Percentiles rank a stretch among this genome's conserved stretches.
Evolutionary conservation across 768 basidiomycete genomes (phyloP).

Genomic region (Tylopilus cervinicoccineus): DNA sequence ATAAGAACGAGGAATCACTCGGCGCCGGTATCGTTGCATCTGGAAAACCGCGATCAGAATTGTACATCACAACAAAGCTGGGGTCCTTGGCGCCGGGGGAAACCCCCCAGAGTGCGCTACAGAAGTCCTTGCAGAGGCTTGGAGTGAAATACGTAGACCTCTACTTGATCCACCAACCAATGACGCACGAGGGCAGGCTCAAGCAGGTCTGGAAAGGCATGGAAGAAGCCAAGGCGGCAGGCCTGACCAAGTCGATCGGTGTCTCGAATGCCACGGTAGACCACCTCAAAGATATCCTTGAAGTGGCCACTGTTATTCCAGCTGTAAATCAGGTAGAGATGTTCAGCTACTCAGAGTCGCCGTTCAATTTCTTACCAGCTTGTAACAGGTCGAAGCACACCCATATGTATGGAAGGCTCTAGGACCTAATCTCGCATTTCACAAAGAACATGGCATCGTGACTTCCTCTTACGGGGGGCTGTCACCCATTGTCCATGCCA

Average conservation of each 20-base stretch:
- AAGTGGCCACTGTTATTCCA: slow-evolving; percentile 42
- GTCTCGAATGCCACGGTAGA: slow-evolving; percentile 51
- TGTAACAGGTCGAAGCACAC: slow-evolving; percentile 46
- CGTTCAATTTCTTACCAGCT: background rate
- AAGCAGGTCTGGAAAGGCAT: slow-evolving; percentile 56
- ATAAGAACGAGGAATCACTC: slow-evolving; percentile 52
- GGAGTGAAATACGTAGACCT: slow-evolving; percentile 56
- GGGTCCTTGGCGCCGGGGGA: slow-evolving; percentile 31
- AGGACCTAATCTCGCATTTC: slow-evolving; percentile 32
- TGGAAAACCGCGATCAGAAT: slow-evolving; percentile 46
- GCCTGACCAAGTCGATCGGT: slow-evolving; percentile 42
- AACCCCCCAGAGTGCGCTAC: slow-evolving; percentile 46
- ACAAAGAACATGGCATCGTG: slow-evolving; percentile 36
- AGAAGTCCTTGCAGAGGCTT: slow-evolving; percentile 52
- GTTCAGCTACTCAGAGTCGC: background rate
- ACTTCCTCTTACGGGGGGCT: slow-evolving; percentile 40
- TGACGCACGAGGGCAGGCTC: slow-evolving; percentile 38
- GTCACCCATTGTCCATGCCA: slow-evolving; percentile 33
- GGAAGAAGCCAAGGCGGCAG: slow-evolving; percentile 49
- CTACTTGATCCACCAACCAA: slow-evolving; percentile 56
- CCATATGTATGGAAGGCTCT: slow-evolving; percentile 47
- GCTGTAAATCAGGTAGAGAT: slow-evolving; percentile 49
- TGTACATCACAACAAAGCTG: slow-evolving; percentile 65
- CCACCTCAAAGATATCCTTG: slow-evolving; percentile 42
- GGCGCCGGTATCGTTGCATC: slow-evolving; percentile 49